Evolutionary conservation across 371 early-diverging fungal genomes (phyloP), one percentile per base, ranked within the genome.

Genomic region (Lichtheimia ornata): DNA sequence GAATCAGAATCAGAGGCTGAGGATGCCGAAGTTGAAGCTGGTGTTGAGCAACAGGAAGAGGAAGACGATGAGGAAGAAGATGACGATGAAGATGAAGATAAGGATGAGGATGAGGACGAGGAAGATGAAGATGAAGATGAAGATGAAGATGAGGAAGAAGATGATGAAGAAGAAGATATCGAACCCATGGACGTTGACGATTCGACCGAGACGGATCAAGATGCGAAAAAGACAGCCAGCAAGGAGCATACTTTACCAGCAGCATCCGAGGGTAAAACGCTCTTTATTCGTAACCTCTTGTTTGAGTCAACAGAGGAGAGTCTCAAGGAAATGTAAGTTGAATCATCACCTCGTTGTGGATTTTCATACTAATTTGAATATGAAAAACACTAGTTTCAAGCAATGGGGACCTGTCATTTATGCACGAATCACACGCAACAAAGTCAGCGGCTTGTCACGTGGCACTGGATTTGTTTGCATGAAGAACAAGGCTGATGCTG

Each of bases 391-490:
- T 69, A 73, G 82, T 2, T 76, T 94, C 77, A 77, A 66, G 28
- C 79, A 81, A 59, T 88, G 84, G 82, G 98, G 98, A 11, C 72
- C 80, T 53, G 73, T 97, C 40, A 82, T 89, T 9, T 97, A 97
- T 75, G 91, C 88, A 56, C 79, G 87, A 25, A 86, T 97, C 53
- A 93, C 94, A 4, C 83, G 85, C 66, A 97, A 97, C 69, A 80
- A 79, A 9, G 79, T 81, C 9, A 93, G 94, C 22, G 90, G 91
- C 20, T 82, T 87, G 15, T 89, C 95, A 28, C 86, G 92, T 15
- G 98, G 98, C 40, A 94, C 96, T 9, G 98, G 89, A 13, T 97
- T 97, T 71, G 95, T 96, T 30, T 89, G 92, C 79, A 97, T 92
- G 82, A 72, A 71, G 63, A 78, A 89, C 49, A 69, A 81, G 47